phyloP scores from a whole-genome alignment of 2,329 filamentous ascomycete species.

The Pyrenochaeta sp. region DNA sequence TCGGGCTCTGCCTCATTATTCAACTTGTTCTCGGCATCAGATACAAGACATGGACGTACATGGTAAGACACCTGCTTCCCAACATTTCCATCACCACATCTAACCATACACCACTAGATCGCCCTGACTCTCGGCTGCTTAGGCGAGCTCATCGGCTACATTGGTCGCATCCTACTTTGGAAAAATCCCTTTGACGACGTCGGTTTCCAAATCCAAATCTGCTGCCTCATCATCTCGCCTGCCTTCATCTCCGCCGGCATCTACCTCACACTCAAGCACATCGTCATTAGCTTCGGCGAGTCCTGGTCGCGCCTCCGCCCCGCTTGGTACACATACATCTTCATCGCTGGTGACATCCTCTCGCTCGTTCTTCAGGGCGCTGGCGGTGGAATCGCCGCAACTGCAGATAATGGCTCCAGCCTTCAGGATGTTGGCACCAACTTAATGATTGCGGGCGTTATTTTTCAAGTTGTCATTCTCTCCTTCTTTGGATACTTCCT shows the following conservation, averaged over 20 bases:
- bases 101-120: constrained; percentile 31
- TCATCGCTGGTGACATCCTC: constrained; percentile 66
- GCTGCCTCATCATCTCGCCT: constrained; percentile 64
- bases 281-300: constrained; percentile 64
- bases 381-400: constrained; percentile 66
- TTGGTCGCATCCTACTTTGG: constrained; percentile 63
- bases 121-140: constrained; percentile 59
- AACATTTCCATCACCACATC: neutral
- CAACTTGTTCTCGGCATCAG: constrained; percentile 60
- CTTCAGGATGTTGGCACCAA: constrained; percentile 58
- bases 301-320: constrained; percentile 40
- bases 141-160: constrained; percentile 65
- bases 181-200: constrained; percentile 59
- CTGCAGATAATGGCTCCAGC: constrained; percentile 53
- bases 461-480: constrained; percentile 64
- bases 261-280: constrained; percentile 65
- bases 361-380: constrained; percentile 67
- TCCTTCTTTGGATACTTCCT: constrained; percentile 57
- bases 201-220: constrained; percentile 64
- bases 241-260: constrained; percentile 65
- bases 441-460: constrained; percentile 67
- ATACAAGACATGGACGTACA: constrained; percentile 65
- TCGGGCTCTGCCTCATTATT: constrained; percentile 57
- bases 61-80: constrained; percentile 29
- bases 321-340: constrained; percentile 64